Evolutionary conservation across 2,329 filamentous ascomycete genomes (phyloP).

Genomic region (Trichophyton simii): DNA sequence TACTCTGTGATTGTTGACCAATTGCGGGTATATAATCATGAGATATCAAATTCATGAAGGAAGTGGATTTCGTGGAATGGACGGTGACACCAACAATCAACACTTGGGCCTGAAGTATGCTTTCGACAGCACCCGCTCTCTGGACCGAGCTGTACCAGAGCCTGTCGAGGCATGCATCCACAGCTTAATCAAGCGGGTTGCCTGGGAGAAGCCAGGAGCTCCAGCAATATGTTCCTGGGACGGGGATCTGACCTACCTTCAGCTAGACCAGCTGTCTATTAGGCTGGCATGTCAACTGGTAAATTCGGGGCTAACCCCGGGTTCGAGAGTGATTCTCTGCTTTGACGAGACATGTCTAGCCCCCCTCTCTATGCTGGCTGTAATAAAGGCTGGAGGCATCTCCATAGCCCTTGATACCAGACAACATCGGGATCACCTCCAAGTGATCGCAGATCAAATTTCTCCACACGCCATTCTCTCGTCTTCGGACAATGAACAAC

Average conservation of each 20-base stretch:
- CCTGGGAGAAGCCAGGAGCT: conserved; percentile 9
- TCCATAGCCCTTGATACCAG: conserved; percentile 20
- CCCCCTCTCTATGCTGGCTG: conserved; percentile 13
- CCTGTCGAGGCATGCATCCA: conserved; percentile 14
- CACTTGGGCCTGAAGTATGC: not conserved
- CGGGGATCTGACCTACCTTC: conserved; percentile 25
- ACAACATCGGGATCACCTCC: conserved; percentile 22
- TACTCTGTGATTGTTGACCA: not conserved
- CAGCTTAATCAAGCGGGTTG: conserved; percentile 11
- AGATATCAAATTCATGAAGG: not conserved
- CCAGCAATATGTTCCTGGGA: conserved; percentile 16
- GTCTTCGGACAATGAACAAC: conserved; percentile 11
- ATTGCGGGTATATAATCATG: not conserved
- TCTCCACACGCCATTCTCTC: conserved; percentile 12
- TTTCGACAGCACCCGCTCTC: conserved; percentile 14
- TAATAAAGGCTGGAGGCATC: conserved; percentile 20
- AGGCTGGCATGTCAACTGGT: conserved; percentile 23
- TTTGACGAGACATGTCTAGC: conserved; percentile 30
- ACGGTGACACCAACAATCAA: not conserved
- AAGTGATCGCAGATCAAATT: conserved; percentile 15
- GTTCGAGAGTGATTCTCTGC: conserved; percentile 27
- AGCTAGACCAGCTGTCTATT: conserved; percentile 28
- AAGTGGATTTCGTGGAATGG: not conserved
- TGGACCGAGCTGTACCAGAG: conserved; percentile 15
- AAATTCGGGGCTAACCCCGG: conserved; percentile 27